Evolutionary conservation across 2,329 filamentous ascomycete genomes (phyloP).

Genomic region (Thielaviopsis populi): DNA sequence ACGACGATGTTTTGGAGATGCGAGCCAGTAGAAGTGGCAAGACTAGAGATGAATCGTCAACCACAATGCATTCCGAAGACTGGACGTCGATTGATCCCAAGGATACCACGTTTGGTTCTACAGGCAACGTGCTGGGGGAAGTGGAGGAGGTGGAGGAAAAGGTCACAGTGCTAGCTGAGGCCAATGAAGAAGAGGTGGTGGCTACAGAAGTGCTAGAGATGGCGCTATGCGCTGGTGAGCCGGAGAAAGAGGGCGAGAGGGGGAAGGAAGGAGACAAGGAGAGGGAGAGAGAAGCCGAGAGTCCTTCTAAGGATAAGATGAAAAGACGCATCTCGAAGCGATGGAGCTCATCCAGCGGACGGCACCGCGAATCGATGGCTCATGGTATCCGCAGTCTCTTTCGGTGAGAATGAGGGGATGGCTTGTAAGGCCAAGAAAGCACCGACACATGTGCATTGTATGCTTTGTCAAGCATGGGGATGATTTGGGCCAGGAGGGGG

Average conservation of each 20-base stretch:
- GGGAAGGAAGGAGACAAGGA: background rate
- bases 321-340: constrained; percentile 10
- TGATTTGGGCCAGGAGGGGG: no score
- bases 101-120: background rate
- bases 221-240: background rate
- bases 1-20: constrained; percentile 14
- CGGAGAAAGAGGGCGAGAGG: background rate
- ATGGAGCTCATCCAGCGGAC: constrained; percentile 13
- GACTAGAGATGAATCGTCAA: background rate
- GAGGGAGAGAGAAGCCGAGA: background rate
- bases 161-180: background rate
- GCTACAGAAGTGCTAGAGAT: background rate
- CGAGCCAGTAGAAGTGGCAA: constrained; percentile 4
- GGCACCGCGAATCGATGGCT: constrained; percentile 14
- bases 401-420: constrained; percentile 1
- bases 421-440: no score
- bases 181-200: background rate
- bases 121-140: constrained; percentile 8
- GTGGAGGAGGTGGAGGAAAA: constrained; percentile 5
- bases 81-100: background rate
- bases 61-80: background rate
- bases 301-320: constrained; percentile 2
- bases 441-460: no score
- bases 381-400: constrained; percentile 14
- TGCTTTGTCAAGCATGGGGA: no score